phyloP scores from a whole-genome alignment of 1,284 basidiomycete species.

The Volvariella volvacea region DNA sequence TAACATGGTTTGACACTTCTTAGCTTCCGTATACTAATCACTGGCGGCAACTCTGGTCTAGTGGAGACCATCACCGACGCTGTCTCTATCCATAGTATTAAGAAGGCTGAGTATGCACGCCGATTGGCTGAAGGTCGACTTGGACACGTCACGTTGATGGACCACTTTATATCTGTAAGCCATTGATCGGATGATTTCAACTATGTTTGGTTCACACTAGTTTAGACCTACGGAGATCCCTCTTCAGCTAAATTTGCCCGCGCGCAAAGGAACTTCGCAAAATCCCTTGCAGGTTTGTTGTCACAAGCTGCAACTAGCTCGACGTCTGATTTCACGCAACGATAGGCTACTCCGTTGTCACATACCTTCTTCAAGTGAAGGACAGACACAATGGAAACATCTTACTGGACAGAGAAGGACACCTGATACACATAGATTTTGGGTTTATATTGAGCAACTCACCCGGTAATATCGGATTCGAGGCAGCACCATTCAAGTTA shows the following conservation, averaged over 20 bases:
- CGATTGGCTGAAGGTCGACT: slow-evolving; percentile 75
- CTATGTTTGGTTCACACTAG: background rate
- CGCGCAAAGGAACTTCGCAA: slow-evolving; percentile 88
- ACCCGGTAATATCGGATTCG: slow-evolving; percentile 96
- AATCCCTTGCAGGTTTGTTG: slow-evolving; percentile 76
- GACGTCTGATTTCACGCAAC: background rate
- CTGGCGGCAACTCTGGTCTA: slow-evolving; percentile 87
- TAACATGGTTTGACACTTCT: background rate
- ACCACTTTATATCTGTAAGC: slow-evolving; percentile 83
- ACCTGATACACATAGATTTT: slow-evolving; percentile 95
- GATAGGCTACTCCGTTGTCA: slow-evolving; percentile 90
- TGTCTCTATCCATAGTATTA: slow-evolving; percentile 98
- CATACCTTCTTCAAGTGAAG: slow-evolving; percentile 96
- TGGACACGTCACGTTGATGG: slow-evolving; percentile 81
- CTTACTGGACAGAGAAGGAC: slow-evolving; percentile 90
- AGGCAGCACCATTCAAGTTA: slow-evolving; percentile 98
- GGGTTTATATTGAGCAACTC: slow-evolving; percentile 98
- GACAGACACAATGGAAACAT: slow-evolving; percentile 99
- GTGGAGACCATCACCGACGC: slow-evolving; percentile 96
- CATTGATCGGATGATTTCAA: background rate
- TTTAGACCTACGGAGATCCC: slow-evolving; percentile 84
- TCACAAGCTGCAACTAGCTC: too few relatives aligned
- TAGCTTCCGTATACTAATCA: slow-evolving; percentile 86
- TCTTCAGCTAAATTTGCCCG: slow-evolving; percentile 80
- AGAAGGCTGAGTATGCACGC: slow-evolving; percentile 95